phyloP scores from a whole-genome alignment of 371 early-diverging fungal species.

The Lichtheimia hyalospora region DNA sequence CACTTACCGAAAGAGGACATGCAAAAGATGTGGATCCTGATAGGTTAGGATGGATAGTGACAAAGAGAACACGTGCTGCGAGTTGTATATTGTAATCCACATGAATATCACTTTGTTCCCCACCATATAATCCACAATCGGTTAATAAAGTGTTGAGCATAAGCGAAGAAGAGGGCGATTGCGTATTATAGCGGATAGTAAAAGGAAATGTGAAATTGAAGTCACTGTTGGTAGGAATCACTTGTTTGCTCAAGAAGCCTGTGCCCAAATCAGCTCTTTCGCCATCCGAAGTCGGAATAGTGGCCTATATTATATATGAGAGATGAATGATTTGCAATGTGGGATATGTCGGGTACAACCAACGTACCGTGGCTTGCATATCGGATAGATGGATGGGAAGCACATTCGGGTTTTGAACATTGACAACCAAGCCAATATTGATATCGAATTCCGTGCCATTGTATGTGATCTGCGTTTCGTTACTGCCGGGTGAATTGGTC shows the following conservation, averaged over 20 bases:
- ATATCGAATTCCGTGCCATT: constrained; percentile 26
- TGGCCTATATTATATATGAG: constrained; percentile 31
- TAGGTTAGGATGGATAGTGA: constrained; percentile 38
- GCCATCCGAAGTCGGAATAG: constrained; percentile 34
- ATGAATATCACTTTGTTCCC: constrained; percentile 24
- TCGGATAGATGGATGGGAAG: constrained; percentile 32
- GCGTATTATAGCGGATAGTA: constrained; percentile 38
- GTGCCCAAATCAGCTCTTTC: constrained; percentile 29
- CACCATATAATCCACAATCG: constrained; percentile 45
- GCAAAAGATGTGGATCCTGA: constrained; percentile 30
- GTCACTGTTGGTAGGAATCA: constrained; percentile 37
- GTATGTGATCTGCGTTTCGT: constrained; percentile 26
- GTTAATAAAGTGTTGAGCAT: constrained; percentile 44
- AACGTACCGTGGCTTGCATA: constrained; percentile 41
- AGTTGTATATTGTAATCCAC: constrained; percentile 36
- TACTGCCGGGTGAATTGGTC: constrained; percentile 16
- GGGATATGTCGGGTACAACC: constrained; percentile 22
- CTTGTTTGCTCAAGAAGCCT: constrained; percentile 39
- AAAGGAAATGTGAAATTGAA: constrained; percentile 52
- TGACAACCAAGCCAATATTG: constrained; percentile 37
- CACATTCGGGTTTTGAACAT: constrained; percentile 42
- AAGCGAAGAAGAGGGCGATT: constrained; percentile 29
- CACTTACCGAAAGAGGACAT: constrained; percentile 41
- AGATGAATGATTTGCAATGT: constrained; percentile 24
- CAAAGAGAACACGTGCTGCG: constrained; percentile 35